phyloP scores from a whole-genome alignment of 306 rosid genomes.

The Vicia faba region DNA sequence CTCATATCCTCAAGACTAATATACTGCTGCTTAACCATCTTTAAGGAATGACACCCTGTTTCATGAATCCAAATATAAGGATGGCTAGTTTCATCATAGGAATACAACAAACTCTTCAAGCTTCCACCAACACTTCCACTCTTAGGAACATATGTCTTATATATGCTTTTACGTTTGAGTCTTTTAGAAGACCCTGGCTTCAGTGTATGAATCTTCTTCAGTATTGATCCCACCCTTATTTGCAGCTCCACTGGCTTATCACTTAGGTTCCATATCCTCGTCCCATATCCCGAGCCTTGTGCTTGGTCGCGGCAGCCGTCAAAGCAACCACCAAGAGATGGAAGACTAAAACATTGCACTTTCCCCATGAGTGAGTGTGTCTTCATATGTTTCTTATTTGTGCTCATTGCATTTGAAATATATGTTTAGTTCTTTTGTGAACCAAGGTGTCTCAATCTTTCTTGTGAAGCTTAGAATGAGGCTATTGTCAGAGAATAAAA shows the following conservation, averaged over 20 bases:
- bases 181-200: constrained; percentile 90
- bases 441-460: constrained; percentile 8
- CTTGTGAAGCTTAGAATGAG: neutral
- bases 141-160: constrained; percentile 75
- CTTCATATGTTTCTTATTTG: constrained; percentile 40
- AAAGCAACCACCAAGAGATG: constrained; percentile 71
- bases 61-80: constrained; percentile 93
- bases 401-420: constrained; percentile 17
- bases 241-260: constrained; percentile 90
- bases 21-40: constrained; percentile 91
- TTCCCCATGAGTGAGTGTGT: constrained; percentile 44
- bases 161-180: constrained; percentile 80
- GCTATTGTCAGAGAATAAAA: neutral
- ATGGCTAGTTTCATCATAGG: constrained; percentile 84
- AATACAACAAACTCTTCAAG: constrained; percentile 76
- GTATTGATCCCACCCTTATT: constrained; percentile 87
- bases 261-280: constrained; percentile 89
- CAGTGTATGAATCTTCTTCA: constrained; percentile 77
- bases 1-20: constrained; percentile 86
- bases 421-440: constrained; percentile 28
- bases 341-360: constrained; percentile 49
- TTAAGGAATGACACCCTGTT: constrained; percentile 66
- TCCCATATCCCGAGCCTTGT: constrained; percentile 67
- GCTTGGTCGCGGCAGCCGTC: constrained; percentile 74
- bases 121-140: constrained; percentile 43